Base-by-base conservation (phyloP, 352 stramenopile genomes). In the Pythium sukuiense region DNA sequence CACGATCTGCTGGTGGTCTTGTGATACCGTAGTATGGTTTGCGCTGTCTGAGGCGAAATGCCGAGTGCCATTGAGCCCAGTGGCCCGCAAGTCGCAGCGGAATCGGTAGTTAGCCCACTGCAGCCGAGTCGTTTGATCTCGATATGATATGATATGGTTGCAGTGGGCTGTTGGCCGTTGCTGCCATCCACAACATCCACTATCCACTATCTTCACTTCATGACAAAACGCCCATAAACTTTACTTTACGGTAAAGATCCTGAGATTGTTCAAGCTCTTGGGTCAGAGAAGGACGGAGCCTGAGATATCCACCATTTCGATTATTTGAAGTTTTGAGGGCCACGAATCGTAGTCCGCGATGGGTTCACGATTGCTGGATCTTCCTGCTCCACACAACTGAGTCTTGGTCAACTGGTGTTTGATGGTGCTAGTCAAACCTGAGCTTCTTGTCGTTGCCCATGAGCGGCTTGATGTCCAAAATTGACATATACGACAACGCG, bases 391-490 rank as follows among this genome's bases (percentile, higher is more conserved):
- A 8, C 8, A 35, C 32, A 8, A 8, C 32, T 35, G 32, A 35
- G 32, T 35, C 32, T n/a, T n/a, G n/a, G n/a, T n/a, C n/a, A n/a
- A n/a, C n/a, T n/a, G n/a, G n/a, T n/a, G n/a, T n/a, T n/a, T 8
- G 32, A 35, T 35, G 32, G 32, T 43, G 2, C 61, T 61, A 81
- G 12, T 67, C 46, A 20, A 85, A 71, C 8, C 50, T 69, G 1
- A 88, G 61, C 35, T 80, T 82, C 66, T 82, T 86, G 1, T 77
- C 74, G 32, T 80, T 73, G 27, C 71, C 71, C 13, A 88, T 57
- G 29, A 88, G 67, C 41, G 74, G 69, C 32, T 88, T 88, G 63
- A 88, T 85, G 57, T 50, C 43, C 4, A 50, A 16, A 16, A 50
- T 50, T 9, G 43, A 50, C 43, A 50, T 50, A 16, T 50, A 50